Evolutionary conservation across 257 asterid genomes (phyloP).

Genomic region (Scutellaria barbata): DNA sequence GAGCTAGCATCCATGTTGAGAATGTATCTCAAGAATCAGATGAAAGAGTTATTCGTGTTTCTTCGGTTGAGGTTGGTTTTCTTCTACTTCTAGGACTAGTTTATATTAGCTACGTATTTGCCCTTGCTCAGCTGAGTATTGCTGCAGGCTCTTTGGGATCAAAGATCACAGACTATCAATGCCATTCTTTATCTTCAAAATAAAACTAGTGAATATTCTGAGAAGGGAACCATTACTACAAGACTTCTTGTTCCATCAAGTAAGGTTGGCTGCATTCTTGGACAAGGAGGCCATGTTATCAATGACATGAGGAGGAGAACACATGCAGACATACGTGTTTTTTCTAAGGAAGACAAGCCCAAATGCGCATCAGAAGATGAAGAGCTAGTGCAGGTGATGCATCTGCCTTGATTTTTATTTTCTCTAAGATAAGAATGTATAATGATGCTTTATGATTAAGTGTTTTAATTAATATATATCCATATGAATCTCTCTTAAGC

Average conservation of each 20-base stretch:
- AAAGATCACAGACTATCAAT: conserved; percentile 71
- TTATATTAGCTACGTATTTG: conserved; percentile 25
- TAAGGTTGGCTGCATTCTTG: conserved; percentile 90
- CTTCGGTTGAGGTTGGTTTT: conserved; percentile 68
- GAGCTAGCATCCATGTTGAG: conserved; percentile 70
- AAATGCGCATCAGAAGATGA: conserved; percentile 75
- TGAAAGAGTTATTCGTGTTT: conserved; percentile 73
- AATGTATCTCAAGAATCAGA: conserved; percentile 54
- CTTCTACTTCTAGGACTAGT: conserved; percentile 27
- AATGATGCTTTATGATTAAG: conserved; percentile 24
- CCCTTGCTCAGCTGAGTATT: conserved; percentile 43
- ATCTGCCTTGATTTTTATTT: conserved; percentile 15
- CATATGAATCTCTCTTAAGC: conserved; percentile 26
- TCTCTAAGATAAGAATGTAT: conserved; percentile 26
- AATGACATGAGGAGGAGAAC: conserved; percentile 93
- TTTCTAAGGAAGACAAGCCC: conserved; percentile 74
- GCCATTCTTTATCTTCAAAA: conserved; percentile 82
- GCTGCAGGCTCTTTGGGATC: conserved; percentile 61
- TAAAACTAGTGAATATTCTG: conserved; percentile 64
- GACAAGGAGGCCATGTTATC: conserved; percentile 82
- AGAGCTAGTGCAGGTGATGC: conserved; percentile 91
- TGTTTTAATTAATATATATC: conserved; percentile 20
- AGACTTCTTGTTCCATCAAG: conserved; percentile 79
- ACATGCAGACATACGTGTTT: conserved; percentile 77
- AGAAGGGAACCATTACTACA: conserved; percentile 67